These are phyloP conservation scores for Cladosporium velox DNA, from an alignment of 2,329 filamentous ascomycete species.

Conservation along the genomic window DNA sequence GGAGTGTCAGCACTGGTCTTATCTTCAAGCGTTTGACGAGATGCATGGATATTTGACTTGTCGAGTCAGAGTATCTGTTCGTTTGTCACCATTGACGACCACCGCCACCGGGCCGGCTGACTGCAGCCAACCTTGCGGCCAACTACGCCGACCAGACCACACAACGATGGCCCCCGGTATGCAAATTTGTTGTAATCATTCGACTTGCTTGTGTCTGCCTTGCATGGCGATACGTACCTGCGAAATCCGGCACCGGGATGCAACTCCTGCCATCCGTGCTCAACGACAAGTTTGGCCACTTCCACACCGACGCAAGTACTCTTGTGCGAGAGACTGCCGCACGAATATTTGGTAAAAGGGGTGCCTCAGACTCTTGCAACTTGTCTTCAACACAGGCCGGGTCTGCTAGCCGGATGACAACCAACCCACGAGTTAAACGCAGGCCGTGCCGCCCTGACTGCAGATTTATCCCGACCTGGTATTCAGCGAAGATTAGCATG, in stretches of 20 bases:
- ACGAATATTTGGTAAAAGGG: neutral
- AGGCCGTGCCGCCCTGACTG: neutral
- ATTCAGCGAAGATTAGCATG: conserved; percentile 1
- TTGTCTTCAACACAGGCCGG: neutral
- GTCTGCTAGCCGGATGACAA: neutral
- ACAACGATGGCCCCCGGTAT: neutral
- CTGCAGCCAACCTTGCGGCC: neutral
- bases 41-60: neutral
- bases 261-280: neutral
- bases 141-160: neutral
- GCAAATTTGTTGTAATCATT: neutral
- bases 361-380: conserved; percentile 4
- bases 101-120: neutral
- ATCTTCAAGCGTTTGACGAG: neutral
- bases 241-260: neutral
- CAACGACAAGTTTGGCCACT: neutral
- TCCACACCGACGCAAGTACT: neutral
- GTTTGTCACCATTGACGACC: neutral
- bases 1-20: neutral
- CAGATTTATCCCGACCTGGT: neutral
- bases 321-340: neutral
- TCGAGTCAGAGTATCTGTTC: neutral
- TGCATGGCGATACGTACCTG: neutral
- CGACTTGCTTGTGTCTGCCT: neutral
- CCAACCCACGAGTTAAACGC: conserved; percentile 7